Percentiles rank a stretch among this genome's conserved stretches.
Conservation (phyloP, 139 green algal species). For the Volvox africanus region DNA sequence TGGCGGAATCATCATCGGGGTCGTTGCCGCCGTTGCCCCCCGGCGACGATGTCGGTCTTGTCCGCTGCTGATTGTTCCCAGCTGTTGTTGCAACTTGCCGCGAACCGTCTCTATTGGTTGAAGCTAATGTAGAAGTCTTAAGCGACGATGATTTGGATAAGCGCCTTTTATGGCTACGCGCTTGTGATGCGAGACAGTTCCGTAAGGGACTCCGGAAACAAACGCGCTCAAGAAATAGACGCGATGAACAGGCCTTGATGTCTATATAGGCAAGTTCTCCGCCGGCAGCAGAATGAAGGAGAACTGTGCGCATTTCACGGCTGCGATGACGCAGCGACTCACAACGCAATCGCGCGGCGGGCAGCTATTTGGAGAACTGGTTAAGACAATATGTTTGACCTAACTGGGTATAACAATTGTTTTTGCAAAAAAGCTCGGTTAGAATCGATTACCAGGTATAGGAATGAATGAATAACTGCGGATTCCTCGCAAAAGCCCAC, state of each 20-base stretch:
- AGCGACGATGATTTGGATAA: not conserved
- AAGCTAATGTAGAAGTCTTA: not conserved
- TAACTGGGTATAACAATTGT: too few relatives aligned
- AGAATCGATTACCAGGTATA: too few relatives aligned
- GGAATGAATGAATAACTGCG: too few relatives aligned
- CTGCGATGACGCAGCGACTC: not conserved
- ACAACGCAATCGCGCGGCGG: too few relatives aligned
- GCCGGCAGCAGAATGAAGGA: not conserved
- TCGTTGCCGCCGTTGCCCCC: not conserved
- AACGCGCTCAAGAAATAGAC: not conserved
- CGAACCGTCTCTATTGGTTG: not conserved
- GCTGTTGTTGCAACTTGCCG: not conserved
- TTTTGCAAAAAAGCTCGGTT: too few relatives aligned
- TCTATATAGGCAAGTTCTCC: not conserved
- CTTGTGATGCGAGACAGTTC: not conserved
- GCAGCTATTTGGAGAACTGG: too few relatives aligned
- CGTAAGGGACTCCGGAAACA: too few relatives aligned
- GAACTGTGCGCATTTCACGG: not conserved
- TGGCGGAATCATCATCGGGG: not conserved
- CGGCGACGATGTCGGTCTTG: not conserved
- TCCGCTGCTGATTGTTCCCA: not conserved
- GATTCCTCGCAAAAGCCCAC: too few relatives aligned
- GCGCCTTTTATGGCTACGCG: not conserved
- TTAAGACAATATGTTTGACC: too few relatives aligned
- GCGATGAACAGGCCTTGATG: not conserved